Evolutionary conservation across 805 yeast species (phyloP).

Genomic region (Candida ficus): DNA sequence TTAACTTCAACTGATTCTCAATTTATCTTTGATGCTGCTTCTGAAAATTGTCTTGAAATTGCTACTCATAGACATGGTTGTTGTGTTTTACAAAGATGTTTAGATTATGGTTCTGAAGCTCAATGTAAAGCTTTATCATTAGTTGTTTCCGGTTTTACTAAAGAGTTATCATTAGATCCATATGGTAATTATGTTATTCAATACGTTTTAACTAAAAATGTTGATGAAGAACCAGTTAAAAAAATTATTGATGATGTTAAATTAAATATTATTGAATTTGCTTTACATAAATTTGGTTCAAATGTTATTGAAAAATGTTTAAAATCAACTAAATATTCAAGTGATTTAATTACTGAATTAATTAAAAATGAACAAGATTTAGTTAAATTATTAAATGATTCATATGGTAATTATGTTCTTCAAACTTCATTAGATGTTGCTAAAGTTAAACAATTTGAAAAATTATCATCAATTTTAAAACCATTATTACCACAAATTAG

Average conservation of each 20-base stretch:
- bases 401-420: constrained; percentile 90
- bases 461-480: constrained; percentile 52
- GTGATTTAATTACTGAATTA: constrained; percentile 48
- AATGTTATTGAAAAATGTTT: constrained; percentile 91
- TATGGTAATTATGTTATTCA: constrained; percentile 97
- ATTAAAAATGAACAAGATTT: constrained; percentile 30
- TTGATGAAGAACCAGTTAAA: constrained; percentile 24
- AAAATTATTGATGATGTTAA: constrained; percentile 31
- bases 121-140: constrained; percentile 67
- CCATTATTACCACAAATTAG: constrained; percentile 77
- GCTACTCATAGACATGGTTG: constrained; percentile 98
- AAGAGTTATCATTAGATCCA: constrained; percentile 77
- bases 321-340: constrained; percentile 38
- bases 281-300: constrained; percentile 88
- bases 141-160: constrained; percentile 64
- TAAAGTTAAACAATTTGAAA: constrained; percentile 42
- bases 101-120: constrained; percentile 74
- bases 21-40: constrained; percentile 85
- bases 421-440: constrained; percentile 81
- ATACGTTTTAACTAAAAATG: constrained; percentile 61
- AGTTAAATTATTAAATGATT: constrained; percentile 69
- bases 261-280: constrained; percentile 37
- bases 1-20: constrained; percentile 66
- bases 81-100: constrained; percentile 91
- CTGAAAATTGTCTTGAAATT: constrained; percentile 65